phyloP scores from a whole-genome alignment of 1,284 basidiomycete species.

The Fomitopsis palustris region DNA sequence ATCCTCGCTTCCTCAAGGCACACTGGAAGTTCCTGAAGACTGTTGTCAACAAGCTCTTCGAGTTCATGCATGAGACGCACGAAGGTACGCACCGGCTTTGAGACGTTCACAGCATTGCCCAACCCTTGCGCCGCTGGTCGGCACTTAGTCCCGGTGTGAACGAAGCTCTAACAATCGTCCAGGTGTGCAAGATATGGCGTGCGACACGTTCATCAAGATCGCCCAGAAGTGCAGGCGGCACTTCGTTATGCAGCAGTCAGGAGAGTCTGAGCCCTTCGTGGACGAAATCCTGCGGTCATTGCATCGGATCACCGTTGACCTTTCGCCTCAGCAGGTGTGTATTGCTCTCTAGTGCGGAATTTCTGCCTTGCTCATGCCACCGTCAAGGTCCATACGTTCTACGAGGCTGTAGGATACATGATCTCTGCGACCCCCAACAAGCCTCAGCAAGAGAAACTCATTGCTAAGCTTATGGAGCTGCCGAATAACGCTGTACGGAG shows the following conservation, averaged over 20 bases:
- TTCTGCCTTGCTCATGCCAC: slow-evolving; percentile 5
- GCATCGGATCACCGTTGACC: slow-evolving; percentile 93
- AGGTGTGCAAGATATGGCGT: slow-evolving; percentile 99
- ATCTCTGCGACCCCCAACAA: slow-evolving; percentile 99
- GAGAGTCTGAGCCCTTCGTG: slow-evolving; percentile 96
- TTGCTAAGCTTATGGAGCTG: slow-evolving; percentile 94
- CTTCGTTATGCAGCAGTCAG: slow-evolving; percentile 98
- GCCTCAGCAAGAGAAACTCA: slow-evolving; percentile 93
- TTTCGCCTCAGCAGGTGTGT: slow-evolving; percentile 87
- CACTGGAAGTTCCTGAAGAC: slow-evolving; percentile 99
- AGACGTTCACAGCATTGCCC: not conserved
- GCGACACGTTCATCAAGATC: slow-evolving; percentile 99
- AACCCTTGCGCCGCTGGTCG: not conserved
- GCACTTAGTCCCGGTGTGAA: slow-evolving; percentile 3
- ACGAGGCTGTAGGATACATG: slow-evolving; percentile 99
- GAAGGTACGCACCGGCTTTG: slow-evolving; percentile 59
- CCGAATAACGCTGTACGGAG: slow-evolving; percentile 90
- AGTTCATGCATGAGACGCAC: slow-evolving; percentile 99
- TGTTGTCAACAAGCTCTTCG: slow-evolving; percentile 99
- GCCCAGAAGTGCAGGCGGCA: slow-evolving; percentile 98
- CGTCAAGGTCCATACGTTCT: slow-evolving; percentile 87
- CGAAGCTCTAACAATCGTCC: slow-evolving; percentile 11
- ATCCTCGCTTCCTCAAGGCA: slow-evolving; percentile 98
- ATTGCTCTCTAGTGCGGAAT: slow-evolving; percentile 2
- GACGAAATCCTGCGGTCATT: slow-evolving; percentile 94